phyloP scores from a whole-genome alignment of 75 land plant species.

The Cunninghamia lanceolata region DNA sequence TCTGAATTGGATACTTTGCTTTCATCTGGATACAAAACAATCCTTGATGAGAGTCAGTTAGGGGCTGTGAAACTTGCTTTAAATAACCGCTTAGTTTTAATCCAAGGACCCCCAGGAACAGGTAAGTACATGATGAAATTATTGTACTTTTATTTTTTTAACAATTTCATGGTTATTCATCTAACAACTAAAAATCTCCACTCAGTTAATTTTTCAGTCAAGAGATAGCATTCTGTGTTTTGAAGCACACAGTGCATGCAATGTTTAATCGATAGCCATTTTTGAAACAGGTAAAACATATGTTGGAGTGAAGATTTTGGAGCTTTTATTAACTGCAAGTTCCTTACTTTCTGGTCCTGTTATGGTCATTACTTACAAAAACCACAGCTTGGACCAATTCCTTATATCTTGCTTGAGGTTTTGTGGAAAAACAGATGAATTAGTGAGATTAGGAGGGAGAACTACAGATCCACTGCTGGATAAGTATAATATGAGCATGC shows the following conservation, averaged over 20 bases:
- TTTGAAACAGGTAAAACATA: not conserved
- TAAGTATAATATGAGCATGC: not conserved
- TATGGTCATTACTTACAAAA: not conserved
- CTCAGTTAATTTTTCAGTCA: not conserved
- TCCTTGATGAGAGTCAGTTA: not conserved
- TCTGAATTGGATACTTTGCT: not conserved
- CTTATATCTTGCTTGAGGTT: not conserved
- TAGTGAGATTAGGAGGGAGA: conserved; percentile 7
- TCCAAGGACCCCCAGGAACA: conserved; percentile 5
- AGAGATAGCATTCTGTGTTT: not conserved
- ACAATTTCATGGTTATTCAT: not conserved
- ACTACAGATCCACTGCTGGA: not conserved
- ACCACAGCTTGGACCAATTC: not conserved
- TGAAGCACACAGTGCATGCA: not conserved
- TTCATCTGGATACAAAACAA: not conserved
- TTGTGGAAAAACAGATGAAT: not conserved
- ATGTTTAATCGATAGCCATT: not conserved
- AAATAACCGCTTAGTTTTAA: not conserved
- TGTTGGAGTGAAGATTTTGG: not conserved
- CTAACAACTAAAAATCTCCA: not conserved
- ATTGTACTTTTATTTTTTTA: not conserved
- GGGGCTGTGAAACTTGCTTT: not conserved
- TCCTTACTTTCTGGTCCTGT: not conserved
- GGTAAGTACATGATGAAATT: not conserved
- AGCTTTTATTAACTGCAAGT: not conserved